Evolutionary conservation across 352 stramenopile genomes (phyloP).

Genomic region (Discostella stelligera): DNA sequence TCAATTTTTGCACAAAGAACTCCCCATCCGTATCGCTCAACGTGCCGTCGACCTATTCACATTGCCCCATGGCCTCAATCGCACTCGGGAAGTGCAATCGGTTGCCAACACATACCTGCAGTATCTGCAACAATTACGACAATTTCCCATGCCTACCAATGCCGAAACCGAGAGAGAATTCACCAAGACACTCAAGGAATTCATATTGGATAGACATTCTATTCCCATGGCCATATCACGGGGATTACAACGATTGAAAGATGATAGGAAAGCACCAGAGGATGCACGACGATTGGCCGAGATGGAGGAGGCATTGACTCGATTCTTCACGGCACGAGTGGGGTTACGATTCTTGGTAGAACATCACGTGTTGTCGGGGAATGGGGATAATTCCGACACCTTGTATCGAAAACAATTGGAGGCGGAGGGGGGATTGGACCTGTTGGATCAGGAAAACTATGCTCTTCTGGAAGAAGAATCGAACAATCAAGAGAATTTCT

Average conservation of each 20-base stretch:
- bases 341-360: constrained; percentile 81
- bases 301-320: constrained; percentile 81
- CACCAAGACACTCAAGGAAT: constrained; percentile 62
- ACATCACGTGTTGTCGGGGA: constrained; percentile 78
- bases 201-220: constrained; percentile 69
- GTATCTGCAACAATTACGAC: constrained; percentile 72
- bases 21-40: constrained; percentile 94
- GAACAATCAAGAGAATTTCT: constrained; percentile 24
- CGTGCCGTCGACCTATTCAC: constrained; percentile 92
- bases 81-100: constrained; percentile 63
- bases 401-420: constrained; percentile 40
- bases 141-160: constrained; percentile 62
- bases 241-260: constrained; percentile 52
- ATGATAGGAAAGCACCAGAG: constrained; percentile 39
- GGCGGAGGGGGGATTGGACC: constrained; percentile 26
- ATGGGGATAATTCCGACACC: constrained; percentile 35
- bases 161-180: constrained; percentile 69
- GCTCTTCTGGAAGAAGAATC: neutral
- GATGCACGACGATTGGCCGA: constrained; percentile 49
- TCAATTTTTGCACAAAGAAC: constrained; percentile 93
- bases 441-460: constrained; percentile 27
- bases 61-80: constrained; percentile 89
- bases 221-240: constrained; percentile 72
- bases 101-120: constrained; percentile 79
- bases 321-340: constrained; percentile 82